phyloP scores from a whole-genome alignment of 2,329 filamentous ascomycete genomes.

The Sphaerulina populicola region DNA sequence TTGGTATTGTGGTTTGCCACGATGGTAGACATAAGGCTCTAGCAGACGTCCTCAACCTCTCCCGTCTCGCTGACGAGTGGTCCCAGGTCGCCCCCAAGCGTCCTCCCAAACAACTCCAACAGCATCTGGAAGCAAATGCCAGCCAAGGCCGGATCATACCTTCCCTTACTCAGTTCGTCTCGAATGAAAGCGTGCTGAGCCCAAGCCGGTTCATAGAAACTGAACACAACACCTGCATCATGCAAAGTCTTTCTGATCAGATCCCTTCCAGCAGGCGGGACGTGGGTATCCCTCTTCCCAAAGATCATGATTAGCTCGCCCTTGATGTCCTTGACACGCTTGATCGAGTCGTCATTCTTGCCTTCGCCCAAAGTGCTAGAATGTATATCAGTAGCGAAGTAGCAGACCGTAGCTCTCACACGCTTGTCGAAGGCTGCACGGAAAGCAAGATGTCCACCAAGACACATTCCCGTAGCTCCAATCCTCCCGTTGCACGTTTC shows the following conservation, averaged over 20 bases:
- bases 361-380: slow-evolving; percentile 63
- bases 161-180: slow-evolving; percentile 81
- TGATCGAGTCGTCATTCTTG: slow-evolving; percentile 55
- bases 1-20: too few species aligned
- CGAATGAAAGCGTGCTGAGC: slow-evolving; percentile 92
- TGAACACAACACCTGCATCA: slow-evolving; percentile 64
- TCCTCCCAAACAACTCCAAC: slow-evolving; percentile 72
- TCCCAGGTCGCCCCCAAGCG: slow-evolving; percentile 71
- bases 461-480: slow-evolving; percentile 73
- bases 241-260: slow-evolving; percentile 74
- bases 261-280: slow-evolving; percentile 72
- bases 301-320: slow-evolving; percentile 85
- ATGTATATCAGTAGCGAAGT: slow-evolving; percentile 91
- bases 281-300: slow-evolving; percentile 83
- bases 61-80: slow-evolving; percentile 48
- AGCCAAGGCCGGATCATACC: slow-evolving; percentile 79
- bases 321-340: slow-evolving; percentile 52
- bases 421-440: slow-evolving; percentile 65
- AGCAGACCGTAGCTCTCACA: slow-evolving; percentile 69
- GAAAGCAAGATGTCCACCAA: slow-evolving; percentile 80
- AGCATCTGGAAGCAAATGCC: slow-evolving; percentile 88
- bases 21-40: not conserved
- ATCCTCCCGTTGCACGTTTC: slow-evolving; percentile 45
- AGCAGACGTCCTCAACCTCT: slow-evolving; percentile 36
- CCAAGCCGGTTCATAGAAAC: slow-evolving; percentile 85